phyloP scores from a whole-genome alignment of 768 basidiomycete species.

The Neoboletus magnificus region DNA sequence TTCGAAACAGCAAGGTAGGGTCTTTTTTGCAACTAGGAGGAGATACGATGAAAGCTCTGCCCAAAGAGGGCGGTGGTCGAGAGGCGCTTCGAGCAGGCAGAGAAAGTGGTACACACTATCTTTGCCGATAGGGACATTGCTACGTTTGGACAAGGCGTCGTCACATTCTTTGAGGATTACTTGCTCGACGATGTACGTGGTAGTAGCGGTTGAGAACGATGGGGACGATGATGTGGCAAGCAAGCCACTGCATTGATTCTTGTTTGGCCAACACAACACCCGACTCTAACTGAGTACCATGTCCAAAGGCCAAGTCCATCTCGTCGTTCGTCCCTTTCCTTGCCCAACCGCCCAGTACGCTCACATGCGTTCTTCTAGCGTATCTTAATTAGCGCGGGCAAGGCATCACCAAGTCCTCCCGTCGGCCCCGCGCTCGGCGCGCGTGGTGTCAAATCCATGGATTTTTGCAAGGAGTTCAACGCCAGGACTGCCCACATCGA shows the following conservation, averaged over 20 bases:
- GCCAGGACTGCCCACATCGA: constrained; percentile 89
- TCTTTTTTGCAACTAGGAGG: constrained; percentile 8
- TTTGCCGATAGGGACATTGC: constrained; percentile 40
- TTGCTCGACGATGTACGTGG: constrained; percentile 15
- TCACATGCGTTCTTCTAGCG: constrained; percentile 46
- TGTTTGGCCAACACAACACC: constrained; percentile 18
- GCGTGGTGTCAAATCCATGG: constrained; percentile 98
- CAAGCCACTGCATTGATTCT: constrained; percentile 1
- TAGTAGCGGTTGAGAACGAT: background rate
- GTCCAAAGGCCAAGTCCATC: constrained; percentile 71
- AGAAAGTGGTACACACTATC: constrained; percentile 39
- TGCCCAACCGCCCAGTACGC: constrained; percentile 5
- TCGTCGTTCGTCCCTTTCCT: constrained; percentile 57
- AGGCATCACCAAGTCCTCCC: constrained; percentile 93
- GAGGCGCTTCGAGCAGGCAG: constrained; percentile 30
- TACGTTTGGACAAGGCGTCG: constrained; percentile 38
- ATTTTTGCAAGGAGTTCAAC: constrained; percentile 99
- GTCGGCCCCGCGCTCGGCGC: constrained; percentile 97
- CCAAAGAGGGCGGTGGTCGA: constrained; percentile 37
- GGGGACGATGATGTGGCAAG: constrained; percentile 5
- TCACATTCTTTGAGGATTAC: constrained; percentile 39
- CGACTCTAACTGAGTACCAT: constrained; percentile 34
- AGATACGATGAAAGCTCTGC: constrained; percentile 19
- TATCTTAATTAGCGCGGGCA: constrained; percentile 85
- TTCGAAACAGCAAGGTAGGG: constrained; percentile 44